Evolutionary conservation across 2,329 filamentous ascomycete genomes (phyloP), one percentile per base, ranked within the genome.

Genomic region (Trichoderma sp.): DNA sequence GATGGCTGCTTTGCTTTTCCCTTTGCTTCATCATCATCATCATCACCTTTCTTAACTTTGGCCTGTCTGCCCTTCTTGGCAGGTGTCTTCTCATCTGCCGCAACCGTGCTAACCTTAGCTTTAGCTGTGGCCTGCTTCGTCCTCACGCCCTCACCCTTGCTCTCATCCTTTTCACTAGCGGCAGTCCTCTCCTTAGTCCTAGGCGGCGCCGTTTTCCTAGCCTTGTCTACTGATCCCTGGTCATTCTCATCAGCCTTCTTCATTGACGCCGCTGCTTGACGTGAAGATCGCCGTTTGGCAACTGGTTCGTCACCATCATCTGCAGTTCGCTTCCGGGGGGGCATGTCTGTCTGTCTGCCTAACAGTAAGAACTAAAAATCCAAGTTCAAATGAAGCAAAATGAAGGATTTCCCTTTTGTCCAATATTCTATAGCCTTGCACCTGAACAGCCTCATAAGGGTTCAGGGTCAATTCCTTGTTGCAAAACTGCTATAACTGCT

Each of bases 221-320:
- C 28, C n/a, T 28, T 28, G 24, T 37, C 32, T 16, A 26, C 13
- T 2, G 34, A 13, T 43, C 7, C 39, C 14, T 49, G 26, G 10
- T 56, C 59, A 28, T 52, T 28, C 24, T 59, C 39, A 2, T 64
- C 34, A 13, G 11, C 6, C 46, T 51, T 34, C 18, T 49, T 58
- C 18, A 39, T 21, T 37, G 69, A 63, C 28, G 64, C 51, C 3
- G 59, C 70, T 0, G 74, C 73, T 55, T 75, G 73, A n/a, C 76
- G 76, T 52, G 72, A 70, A 16, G 75, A 78, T 8, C 75, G 73
- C 59, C 76, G 71, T 71, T 76, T 76, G 63, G 73, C 68, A 3
- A 70, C 18, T 7, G 75, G 71, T 63, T 76, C 73, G 13, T 72
- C 71, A 4, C 65, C 52, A 8, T 70, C 71, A 3, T 69, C 55